Evolutionary conservation across 768 basidiomycete genomes (phyloP), one percentile per base, ranked within the genome.

Genomic region (Lentinula guzmanii): DNA sequence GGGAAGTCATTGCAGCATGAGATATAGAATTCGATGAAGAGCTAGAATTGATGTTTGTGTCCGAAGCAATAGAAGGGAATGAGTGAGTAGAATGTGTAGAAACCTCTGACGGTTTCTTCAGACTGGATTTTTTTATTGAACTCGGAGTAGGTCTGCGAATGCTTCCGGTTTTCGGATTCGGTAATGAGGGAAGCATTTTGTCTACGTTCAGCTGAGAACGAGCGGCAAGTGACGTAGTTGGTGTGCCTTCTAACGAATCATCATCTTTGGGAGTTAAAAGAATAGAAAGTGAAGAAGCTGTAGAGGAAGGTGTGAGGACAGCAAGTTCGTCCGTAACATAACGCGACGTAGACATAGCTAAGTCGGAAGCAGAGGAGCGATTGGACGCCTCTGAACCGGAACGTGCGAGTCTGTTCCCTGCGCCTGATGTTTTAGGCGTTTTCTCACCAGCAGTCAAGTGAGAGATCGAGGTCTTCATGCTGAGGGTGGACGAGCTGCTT

Each of bases 41-140:
- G 11, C 67, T 63, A 15, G 71, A 18, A 79, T 42, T 52, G 74
- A 69, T 69, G 78, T 74, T 59, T 77, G 66, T 65, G 75, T 75
- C 51, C 74, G 66, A 39, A 68, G 61, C 28, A 13, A 45, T 37
- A 15, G 33, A 18, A 24, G 52, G 42, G 24, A 35, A 53, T 67
- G 33, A 52, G 15, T 11, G 39, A 10, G 35, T 50, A 35, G 37
- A n/a, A 39, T 18, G 1, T 66, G 62, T 1, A 60, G 64, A 33
- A 66, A 68, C 8, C 9, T 53, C 18, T 15, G 37, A 52, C 39
- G 16, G 39, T 52, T 52, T 55, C 42, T 45, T 54, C 31, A 42
- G 33, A 21, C 34, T 57, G 16, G 52, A 33, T 21, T 48, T 58
- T 11, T 45, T 43, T 5, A 56, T 28, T 41, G 43, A 43, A 15